Percentiles rank a stretch among this genome's conserved stretches.
These are phyloP conservation scores for Haplosporangium gracile DNA, from an alignment of 192 early-diverging fungal species.

Conservation along the genomic window DNA sequence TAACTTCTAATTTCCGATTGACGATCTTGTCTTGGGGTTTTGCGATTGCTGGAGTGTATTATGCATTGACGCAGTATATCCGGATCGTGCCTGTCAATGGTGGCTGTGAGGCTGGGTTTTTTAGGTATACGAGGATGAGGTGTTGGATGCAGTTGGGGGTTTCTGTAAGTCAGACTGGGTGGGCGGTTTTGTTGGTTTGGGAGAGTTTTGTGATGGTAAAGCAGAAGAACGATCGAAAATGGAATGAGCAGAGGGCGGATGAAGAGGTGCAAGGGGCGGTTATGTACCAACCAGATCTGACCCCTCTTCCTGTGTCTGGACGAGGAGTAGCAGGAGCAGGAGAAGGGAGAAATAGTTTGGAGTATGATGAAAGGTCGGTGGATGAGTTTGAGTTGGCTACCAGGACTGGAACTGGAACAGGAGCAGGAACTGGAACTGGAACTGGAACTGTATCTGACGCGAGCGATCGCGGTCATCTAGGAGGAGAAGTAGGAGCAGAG, in stretches of 20 bases:
- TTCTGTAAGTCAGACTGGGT: background rate
- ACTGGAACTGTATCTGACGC: background rate
- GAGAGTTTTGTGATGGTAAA: background rate
- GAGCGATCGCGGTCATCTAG: background rate
- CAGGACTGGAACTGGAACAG: background rate
- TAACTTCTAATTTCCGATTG: background rate
- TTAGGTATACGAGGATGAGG: conserved; percentile 3
- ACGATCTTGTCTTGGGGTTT: background rate
- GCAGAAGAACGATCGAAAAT: conserved; percentile 6
- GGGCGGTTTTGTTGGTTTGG: conserved; percentile 6
- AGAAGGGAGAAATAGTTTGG: background rate
- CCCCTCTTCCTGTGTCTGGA: background rate
- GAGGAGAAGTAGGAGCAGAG: background rate
- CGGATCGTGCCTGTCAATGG: background rate
- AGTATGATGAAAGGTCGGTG: background rate
- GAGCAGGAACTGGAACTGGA: background rate
- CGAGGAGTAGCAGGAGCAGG: background rate
- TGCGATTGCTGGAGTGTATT: background rate
- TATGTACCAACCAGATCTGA: conserved; percentile 15
- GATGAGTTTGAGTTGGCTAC: background rate
- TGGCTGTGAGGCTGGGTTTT: background rate
- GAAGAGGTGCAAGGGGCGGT: background rate
- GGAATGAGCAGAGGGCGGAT: conserved; percentile 15
- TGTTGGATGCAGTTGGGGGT: conserved; percentile 12
- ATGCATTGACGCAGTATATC: background rate